A percentile compares a stretch with the other conserved stretches of the same genome.
Conservation (phyloP, 495 filamentous ascomycete species). For the Letharia lupina region DNA sequence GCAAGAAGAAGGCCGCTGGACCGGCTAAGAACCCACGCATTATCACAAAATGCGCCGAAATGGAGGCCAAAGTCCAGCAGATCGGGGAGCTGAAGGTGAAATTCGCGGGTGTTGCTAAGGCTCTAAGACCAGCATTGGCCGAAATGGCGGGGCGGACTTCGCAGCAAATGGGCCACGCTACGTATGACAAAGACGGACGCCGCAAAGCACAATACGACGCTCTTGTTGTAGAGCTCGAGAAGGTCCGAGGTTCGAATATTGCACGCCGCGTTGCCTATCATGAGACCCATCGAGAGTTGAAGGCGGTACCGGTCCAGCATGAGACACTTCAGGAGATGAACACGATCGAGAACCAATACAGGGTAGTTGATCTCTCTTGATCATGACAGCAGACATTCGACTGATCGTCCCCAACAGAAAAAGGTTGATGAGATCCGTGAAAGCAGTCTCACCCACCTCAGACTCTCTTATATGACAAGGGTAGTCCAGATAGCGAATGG, state of each 20-base stretch:
- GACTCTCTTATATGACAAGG: background rate
- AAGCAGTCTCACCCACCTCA: background rate
- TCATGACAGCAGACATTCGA: background rate
- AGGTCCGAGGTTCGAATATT: background rate
- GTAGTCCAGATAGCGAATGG: background rate
- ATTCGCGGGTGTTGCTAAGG: background rate
- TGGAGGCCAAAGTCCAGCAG: background rate
- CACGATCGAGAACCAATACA: background rate
- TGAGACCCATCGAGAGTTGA: background rate
- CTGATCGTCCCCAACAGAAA: background rate
- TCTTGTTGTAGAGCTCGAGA: background rate
- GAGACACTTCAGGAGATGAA: background rate
- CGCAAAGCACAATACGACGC: background rate
- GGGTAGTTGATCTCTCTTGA: background rate
- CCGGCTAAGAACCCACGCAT: background rate
- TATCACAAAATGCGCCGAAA: background rate
- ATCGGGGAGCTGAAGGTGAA: background rate
- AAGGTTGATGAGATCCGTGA: background rate
- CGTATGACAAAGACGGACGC: background rate
- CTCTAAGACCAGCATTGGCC: background rate
- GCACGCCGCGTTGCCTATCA: background rate
- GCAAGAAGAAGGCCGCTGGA: background rate
- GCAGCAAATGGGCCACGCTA: background rate
- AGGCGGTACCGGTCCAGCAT: background rate
- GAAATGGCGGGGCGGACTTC: background rate